A percentile compares a stretch with the other conserved stretches of the same genome.
Evolutionary conservation across 2,329 filamentous ascomycete genomes (phyloP).

Genomic region (Onygenales sp.): DNA sequence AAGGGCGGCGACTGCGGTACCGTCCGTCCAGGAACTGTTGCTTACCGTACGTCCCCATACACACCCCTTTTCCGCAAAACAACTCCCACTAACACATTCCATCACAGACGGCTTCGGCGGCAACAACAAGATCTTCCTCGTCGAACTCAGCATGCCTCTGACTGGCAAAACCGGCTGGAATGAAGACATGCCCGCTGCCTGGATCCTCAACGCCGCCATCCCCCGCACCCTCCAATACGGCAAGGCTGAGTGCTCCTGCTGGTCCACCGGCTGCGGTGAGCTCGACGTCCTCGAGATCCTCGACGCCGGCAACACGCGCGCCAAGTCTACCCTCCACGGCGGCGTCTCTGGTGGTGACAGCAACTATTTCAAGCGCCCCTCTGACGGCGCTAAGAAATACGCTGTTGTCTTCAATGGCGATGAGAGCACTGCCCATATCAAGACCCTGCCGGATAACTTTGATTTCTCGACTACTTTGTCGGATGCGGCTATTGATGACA

Average conservation of each 20-base stretch:
- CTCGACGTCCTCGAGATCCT: constrained; percentile 68
- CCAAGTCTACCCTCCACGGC: constrained; percentile 62
- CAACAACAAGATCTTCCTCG: constrained; percentile 61
- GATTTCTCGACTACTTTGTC: constrained; percentile 13
- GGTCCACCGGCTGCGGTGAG: constrained; percentile 61
- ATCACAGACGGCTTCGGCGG: constrained; percentile 55
- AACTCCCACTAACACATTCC: not conserved
- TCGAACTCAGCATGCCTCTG: constrained; percentile 64
- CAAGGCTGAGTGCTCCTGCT: constrained; percentile 57
- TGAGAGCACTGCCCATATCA: constrained; percentile 46
- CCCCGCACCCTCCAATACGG: constrained; percentile 62
- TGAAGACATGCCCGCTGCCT: constrained; percentile 62
- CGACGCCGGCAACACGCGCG: constrained; percentile 51
- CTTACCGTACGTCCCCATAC: constrained; percentile 36
- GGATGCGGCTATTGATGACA: too few relatives aligned
- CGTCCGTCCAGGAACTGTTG: constrained; percentile 39
- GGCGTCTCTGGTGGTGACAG: constrained; percentile 50
- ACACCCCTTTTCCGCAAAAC: not conserved
- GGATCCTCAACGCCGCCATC: constrained; percentile 66
- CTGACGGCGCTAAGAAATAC: constrained; percentile 49
- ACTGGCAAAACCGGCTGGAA: constrained; percentile 44
- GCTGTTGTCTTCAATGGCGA: constrained; percentile 52
- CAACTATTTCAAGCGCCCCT: constrained; percentile 63
- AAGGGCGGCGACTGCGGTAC: constrained; percentile 37
- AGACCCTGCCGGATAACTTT: constrained; percentile 35